Evolutionary conservation across 2,329 filamentous ascomycete species (phyloP), one percentile per base, ranked within the genome.

Genomic region (Aspergillus pseudotamarii): DNA sequence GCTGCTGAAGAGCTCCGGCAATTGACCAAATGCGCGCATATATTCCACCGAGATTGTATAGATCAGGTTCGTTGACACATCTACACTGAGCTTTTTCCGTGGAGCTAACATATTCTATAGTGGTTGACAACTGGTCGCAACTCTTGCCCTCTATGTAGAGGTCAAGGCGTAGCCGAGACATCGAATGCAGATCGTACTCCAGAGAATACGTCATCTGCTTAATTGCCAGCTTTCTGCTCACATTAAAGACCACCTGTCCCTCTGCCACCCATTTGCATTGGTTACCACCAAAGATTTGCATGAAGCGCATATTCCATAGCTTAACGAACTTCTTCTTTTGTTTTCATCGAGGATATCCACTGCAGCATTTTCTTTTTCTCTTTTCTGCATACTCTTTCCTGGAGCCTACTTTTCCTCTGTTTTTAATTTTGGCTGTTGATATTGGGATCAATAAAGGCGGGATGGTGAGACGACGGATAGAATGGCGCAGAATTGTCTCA

Each of bases 41-140:
- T 90, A 63, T 91, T 89, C 76, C 88, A 91, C 76, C 84, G 83
- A 67, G 85, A 89, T 68, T 91, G 88, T 75, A 90, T 91, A 74
- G 88, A 91, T 73, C 85, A 89, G 82, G 88, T 89, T 80, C 71
- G 83, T 71, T 72, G 45, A 45, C 16, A 9, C 9, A n/a, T 28
- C 32, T 45, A 14, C 11, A n/a, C 19, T 51, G 59, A 23, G 57
- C 21, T 58, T 11, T 59, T 60, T 12, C 43, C 10, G 36, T 60
- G 11, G 23, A 59, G 60, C 76, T 83, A 66, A 82, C 67, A 54
- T 51, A 12, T 53, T 38, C 53, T 43, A 41, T 55, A 90, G 87
- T 91, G 88, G 88, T 79, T 91, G 54, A 90, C 87, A 21, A 90
- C 88, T 8, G 76, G 76, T 51, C 75, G 76, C 58, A 78, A 78